phyloP scores from a whole-genome alignment of 768 basidiomycete genomes.

The Pholiota microspora region DNA sequence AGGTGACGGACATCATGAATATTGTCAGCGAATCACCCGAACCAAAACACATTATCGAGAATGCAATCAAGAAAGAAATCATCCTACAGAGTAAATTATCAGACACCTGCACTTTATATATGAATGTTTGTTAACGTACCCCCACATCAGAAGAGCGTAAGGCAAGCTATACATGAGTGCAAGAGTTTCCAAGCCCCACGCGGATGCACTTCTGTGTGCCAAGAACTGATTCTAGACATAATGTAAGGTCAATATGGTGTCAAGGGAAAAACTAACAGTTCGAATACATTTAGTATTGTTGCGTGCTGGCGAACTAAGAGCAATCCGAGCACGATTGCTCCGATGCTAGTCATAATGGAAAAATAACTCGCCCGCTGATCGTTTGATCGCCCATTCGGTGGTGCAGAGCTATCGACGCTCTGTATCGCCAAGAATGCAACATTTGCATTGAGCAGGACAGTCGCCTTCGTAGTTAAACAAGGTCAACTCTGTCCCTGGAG shows the following conservation, averaged over 20 bases:
- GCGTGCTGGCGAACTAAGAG: slow-evolving; percentile 38
- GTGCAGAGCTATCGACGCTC: slow-evolving; percentile 26
- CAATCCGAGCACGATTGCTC: slow-evolving; percentile 41
- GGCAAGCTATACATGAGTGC: slow-evolving; percentile 55
- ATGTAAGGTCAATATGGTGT: neutral
- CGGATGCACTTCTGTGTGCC: slow-evolving; percentile 16
- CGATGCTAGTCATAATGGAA: slow-evolving; percentile 43
- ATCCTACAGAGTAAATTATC: slow-evolving; percentile 10
- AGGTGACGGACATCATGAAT: slow-evolving; percentile 15
- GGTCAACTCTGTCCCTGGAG: too few species aligned
- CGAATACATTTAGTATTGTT: slow-evolving; percentile 13
- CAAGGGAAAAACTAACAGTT: neutral
- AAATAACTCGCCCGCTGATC: slow-evolving; percentile 45
- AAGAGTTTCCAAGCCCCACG: slow-evolving; percentile 45
- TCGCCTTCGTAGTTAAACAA: slow-evolving; percentile 36
- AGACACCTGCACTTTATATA: neutral
- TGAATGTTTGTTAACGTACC: slow-evolving; percentile 31
- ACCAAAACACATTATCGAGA: slow-evolving; percentile 19
- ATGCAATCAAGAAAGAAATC: slow-evolving; percentile 23
- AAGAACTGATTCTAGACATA: slow-evolving; percentile 12
- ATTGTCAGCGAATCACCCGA: slow-evolving; percentile 13
- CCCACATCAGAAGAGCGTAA: slow-evolving; percentile 58
- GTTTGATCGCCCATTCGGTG: slow-evolving; percentile 23
- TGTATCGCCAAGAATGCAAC: slow-evolving; percentile 55
- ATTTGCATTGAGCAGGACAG: slow-evolving; percentile 56